Evolutionary conservation across 2,329 filamentous ascomycete species (phyloP).

Genomic region (Bertia moriformis): DNA sequence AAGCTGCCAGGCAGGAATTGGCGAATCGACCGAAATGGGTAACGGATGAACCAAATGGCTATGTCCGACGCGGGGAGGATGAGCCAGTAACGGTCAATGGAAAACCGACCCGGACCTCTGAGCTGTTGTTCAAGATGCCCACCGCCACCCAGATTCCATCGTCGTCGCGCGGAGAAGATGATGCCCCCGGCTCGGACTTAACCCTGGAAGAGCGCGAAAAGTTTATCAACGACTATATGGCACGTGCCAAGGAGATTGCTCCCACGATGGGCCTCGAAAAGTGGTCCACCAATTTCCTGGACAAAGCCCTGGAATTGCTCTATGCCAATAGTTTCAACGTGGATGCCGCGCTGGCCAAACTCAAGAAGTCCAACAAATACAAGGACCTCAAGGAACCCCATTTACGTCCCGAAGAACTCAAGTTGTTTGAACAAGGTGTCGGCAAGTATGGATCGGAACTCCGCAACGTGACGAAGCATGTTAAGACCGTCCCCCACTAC

Average conservation of each 20-base stretch:
- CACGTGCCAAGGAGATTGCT: slow-evolving; percentile 35
- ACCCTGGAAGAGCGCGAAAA: slow-evolving; percentile 19
- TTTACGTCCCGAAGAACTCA: slow-evolving; percentile 47
- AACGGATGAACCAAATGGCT: slow-evolving; percentile 55
- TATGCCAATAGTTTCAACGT: slow-evolving; percentile 44
- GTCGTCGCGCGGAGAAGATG: slow-evolving; percentile 23
- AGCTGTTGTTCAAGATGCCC: slow-evolving; percentile 51
- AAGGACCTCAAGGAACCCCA: slow-evolving; percentile 54
- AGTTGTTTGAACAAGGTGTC: slow-evolving; percentile 59
- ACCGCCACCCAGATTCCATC: slow-evolving; percentile 20
- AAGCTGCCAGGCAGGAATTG: slow-evolving; percentile 54
- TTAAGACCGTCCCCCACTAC: slow-evolving; percentile 48
- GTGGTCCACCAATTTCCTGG: slow-evolving; percentile 52
- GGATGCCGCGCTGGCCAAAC: slow-evolving; percentile 40
- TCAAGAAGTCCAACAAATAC: slow-evolving; percentile 42
- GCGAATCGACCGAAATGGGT: slow-evolving; percentile 60
- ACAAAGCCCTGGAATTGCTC: slow-evolving; percentile 52
- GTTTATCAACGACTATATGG: slow-evolving; percentile 50
- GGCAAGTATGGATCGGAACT: slow-evolving; percentile 59
- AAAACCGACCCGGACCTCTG: slow-evolving; percentile 44
- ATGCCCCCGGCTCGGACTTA: slow-evolving; percentile 14
- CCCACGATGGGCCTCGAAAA: slow-evolving; percentile 39
- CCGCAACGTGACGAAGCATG: slow-evolving; percentile 50
- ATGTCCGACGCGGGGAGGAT: slow-evolving; percentile 52
- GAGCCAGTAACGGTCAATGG: slow-evolving; percentile 24